These are phyloP conservation scores for Daldinia concentrica DNA, from an alignment of 495 filamentous ascomycete species.

Conservation along the genomic window DNA sequence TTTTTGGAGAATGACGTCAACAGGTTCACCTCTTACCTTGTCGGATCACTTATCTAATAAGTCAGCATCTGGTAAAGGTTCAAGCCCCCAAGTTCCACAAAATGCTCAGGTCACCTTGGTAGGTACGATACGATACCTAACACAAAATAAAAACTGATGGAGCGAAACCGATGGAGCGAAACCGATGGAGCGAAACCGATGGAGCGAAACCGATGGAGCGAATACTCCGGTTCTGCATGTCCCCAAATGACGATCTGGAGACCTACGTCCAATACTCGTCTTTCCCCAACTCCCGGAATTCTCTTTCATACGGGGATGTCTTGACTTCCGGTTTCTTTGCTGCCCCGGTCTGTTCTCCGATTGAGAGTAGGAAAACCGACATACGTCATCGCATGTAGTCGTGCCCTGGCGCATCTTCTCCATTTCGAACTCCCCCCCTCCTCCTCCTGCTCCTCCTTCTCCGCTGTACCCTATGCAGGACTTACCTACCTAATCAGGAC, in stretches of 20 bases:
- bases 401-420: neutral
- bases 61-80: neutral
- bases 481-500: slow-evolving; percentile 32
- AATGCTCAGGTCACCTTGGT: too few relatives aligned
- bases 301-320: neutral
- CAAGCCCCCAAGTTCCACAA: neutral
- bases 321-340: neutral
- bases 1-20: slow-evolving; percentile 31
- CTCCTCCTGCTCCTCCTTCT: too few relatives aligned
- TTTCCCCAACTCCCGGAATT: slow-evolving; percentile 16
- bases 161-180: too few relatives aligned
- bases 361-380: slow-evolving; percentile 1
- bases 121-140: too few relatives aligned
- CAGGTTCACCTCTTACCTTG: neutral
- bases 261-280: neutral
- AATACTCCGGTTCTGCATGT: slow-evolving; percentile 1
- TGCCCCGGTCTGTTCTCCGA: slow-evolving; percentile 11
- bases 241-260: neutral
- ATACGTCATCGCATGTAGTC: slow-evolving; percentile 28
- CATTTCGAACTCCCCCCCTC: neutral
- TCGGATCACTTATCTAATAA: neutral
- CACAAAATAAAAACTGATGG: too few relatives aligned
- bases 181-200: too few relatives aligned
- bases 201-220: neutral
- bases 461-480: neutral